phyloP scores from a whole-genome alignment of 2,329 filamentous ascomycete species.

The Apiospora malaysiana region DNA sequence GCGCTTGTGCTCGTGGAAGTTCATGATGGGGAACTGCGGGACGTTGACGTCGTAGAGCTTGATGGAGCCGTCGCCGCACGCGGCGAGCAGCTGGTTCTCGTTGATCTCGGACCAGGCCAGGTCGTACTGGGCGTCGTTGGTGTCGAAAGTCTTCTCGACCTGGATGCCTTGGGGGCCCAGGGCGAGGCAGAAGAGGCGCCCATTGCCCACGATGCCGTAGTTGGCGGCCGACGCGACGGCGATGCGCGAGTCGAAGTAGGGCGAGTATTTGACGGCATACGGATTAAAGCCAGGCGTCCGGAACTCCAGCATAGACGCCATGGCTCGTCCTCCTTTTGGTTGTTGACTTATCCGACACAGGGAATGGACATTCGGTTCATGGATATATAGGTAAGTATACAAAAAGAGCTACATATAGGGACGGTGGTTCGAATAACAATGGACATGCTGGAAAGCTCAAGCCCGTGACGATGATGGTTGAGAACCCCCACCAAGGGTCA shows the following conservation, averaged over 20 bases:
- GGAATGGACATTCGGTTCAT: background rate
- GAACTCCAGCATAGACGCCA: constrained; percentile 83
- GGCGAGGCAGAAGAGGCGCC: constrained; percentile 82
- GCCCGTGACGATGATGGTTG: background rate
- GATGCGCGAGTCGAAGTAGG: constrained; percentile 94
- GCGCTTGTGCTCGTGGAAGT: constrained; percentile 90
- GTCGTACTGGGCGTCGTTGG: constrained; percentile 96
- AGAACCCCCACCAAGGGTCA: background rate
- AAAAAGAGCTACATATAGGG: constrained; percentile 23
- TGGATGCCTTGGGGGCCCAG: constrained; percentile 84
- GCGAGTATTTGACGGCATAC: constrained; percentile 97
- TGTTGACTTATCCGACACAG: background rate
- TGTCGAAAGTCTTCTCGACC: constrained; percentile 90
- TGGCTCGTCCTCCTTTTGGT: constrained; percentile 28
- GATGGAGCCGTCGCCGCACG: constrained; percentile 90
- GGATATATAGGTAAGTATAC: background rate
- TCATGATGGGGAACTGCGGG: constrained; percentile 82
- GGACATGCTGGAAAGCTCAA: background rate
- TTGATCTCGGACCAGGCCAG: constrained; percentile 94
- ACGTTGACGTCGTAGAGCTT: constrained; percentile 91
- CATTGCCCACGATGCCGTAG: constrained; percentile 97
- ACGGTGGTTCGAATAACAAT: background rate
- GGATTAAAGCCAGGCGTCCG: constrained; percentile 93
- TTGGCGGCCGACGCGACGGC: constrained; percentile 92
- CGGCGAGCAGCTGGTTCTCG: constrained; percentile 90